Conservation (phyloP, 192 early-diverging fungal species). For the Borealophlyctis nickersoniae region DNA sequence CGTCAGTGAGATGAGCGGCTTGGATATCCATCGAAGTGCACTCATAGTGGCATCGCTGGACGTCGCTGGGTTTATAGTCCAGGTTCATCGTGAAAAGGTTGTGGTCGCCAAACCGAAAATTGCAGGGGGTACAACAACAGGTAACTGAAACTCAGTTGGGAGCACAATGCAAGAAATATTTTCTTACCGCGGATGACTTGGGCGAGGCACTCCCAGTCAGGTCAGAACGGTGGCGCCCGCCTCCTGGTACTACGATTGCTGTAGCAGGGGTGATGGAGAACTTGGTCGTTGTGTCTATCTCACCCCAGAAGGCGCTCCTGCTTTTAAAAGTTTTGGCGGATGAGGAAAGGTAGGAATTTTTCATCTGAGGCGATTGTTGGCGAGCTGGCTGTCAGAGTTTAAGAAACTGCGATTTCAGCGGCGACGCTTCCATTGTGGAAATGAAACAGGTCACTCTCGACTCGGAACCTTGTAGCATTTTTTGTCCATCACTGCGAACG, state of each 20-base stretch:
- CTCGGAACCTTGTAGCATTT: neutral
- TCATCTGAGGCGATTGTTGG: no score
- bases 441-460: neutral
- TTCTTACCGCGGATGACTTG: no score
- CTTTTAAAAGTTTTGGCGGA: neutral
- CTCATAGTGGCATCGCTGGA: slow-evolving; percentile 2
- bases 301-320: neutral
- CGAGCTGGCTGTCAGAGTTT: no score
- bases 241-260: neutral
- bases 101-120: slow-evolving; percentile 10
- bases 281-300: neutral
- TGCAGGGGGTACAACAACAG: no score
- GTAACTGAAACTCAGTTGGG: no score
- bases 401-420: no score
- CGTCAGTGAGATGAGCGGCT: slow-evolving; percentile 13
- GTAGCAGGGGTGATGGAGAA: neutral
- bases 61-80: slow-evolving; percentile 12
- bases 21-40: neutral
- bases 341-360: neutral
- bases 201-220: no score
- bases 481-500: neutral
- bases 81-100: slow-evolving; percentile 20
- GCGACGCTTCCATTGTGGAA: no score
- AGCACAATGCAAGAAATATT: no score
- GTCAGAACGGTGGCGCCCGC: neutral